These are phyloP conservation scores for Solanum chacoense DNA, from an alignment of 305 asterid genomes.

Conservation along the genomic window DNA sequence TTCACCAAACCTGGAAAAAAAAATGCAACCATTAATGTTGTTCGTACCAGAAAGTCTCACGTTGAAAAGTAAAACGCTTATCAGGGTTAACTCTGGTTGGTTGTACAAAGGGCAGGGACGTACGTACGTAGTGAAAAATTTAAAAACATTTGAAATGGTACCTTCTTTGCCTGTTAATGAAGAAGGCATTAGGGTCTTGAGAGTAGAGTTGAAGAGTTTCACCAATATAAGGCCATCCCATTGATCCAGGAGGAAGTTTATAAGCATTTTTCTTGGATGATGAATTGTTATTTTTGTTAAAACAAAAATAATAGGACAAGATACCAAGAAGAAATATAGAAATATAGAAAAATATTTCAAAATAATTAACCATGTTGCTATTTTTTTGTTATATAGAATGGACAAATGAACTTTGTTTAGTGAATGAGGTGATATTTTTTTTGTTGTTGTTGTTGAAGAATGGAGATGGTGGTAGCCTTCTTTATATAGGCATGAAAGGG, in stretches of 20 bases:
- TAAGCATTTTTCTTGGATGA: neutral
- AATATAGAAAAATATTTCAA: slow-evolving; percentile 5
- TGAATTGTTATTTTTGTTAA: slow-evolving; percentile 12
- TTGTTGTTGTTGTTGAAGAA: neutral
- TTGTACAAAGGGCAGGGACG: neutral
- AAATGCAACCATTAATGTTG: neutral
- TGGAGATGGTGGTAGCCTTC: neutral
- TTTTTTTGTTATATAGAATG: neutral
- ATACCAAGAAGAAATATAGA: slow-evolving; percentile 9
- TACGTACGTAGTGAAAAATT: neutral
- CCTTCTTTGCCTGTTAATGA: slow-evolving; percentile 50
- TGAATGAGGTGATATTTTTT: neutral
- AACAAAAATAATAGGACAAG: slow-evolving; percentile 7
- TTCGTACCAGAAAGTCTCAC: neutral
- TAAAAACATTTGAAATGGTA: neutral
- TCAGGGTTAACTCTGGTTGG: neutral
- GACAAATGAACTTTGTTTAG: neutral
- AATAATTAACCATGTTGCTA: neutral
- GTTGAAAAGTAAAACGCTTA: neutral
- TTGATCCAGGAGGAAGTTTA: slow-evolving; percentile 80
- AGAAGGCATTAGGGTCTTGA: slow-evolving; percentile 60
- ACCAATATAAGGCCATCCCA: slow-evolving; percentile 88
- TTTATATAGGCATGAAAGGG: neutral
- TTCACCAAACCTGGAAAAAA: slow-evolving; percentile 57
- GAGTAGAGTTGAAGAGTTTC: slow-evolving; percentile 82